A percentile compares a stretch with the other conserved stretches of the same genome.
These are phyloP conservation scores for Quercus variabilis DNA, from an alignment of 306 rosid species.

Conservation along the genomic window DNA sequence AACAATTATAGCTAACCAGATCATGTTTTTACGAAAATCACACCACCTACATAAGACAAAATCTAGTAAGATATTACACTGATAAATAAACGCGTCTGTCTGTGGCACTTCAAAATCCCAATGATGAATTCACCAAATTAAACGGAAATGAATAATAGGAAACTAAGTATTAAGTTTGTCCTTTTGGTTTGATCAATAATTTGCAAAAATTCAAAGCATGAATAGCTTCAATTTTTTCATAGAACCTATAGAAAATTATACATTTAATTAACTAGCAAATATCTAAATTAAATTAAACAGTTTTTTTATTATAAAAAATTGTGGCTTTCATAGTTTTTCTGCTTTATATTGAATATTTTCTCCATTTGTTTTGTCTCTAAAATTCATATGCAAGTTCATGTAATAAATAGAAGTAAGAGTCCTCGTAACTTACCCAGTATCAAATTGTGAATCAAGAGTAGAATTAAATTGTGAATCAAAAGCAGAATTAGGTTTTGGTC, in stretches of 20 bases:
- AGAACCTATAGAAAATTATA: not conserved
- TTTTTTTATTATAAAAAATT: no score
- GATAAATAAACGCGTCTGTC: not conserved
- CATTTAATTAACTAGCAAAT: not conserved
- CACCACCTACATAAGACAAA: slow-evolving; percentile 49
- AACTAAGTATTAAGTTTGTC: not conserved
- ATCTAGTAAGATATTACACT: no score
- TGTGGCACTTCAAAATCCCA: not conserved
- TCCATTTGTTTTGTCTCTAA: no score
- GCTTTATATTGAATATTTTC: no score
- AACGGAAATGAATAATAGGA: not conserved
- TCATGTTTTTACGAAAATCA: slow-evolving; percentile 61
- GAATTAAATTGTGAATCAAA: no score
- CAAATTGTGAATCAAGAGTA: slow-evolving; percentile 32
- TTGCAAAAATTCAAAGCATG: not conserved
- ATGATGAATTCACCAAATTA: not conserved
- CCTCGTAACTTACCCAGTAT: no score
- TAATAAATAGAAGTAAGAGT: no score
- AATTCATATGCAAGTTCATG: no score
- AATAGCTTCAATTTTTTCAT: not conserved
- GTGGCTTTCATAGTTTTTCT: no score
- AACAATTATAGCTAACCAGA: slow-evolving; percentile 71
- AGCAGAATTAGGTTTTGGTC: no score
- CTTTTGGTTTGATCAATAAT: not conserved
- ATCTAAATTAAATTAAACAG: no score